Conservation (phyloP, 306 rosid genomes). For the Lathyrus sativus region DNA sequence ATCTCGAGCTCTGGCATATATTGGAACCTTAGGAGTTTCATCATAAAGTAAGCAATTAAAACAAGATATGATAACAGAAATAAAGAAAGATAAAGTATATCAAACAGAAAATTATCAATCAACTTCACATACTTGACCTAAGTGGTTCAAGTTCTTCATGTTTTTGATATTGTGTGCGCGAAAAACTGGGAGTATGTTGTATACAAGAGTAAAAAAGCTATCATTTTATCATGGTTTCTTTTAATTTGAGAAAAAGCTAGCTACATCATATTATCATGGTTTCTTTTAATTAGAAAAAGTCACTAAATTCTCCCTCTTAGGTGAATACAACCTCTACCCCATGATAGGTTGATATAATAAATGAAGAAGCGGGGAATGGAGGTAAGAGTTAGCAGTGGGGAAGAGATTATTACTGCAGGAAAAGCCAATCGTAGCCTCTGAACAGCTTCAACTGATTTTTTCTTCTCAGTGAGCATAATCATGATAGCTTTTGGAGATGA, state of each 20-base stretch:
- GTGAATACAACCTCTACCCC: conserved; percentile 9
- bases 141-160: conserved; percentile 16
- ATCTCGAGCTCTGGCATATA: conserved; percentile 90
- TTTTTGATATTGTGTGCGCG: background rate
- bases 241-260: conserved; percentile 26
- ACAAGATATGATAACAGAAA: conserved; percentile 18
- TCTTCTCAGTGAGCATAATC: conserved; percentile 81
- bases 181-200: conserved; percentile 13
- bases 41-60: conserved; percentile 36
- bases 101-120: background rate
- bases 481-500: conserved; percentile 91
- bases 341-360: conserved; percentile 19
- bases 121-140: conserved; percentile 15
- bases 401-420: conserved; percentile 68
- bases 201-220: conserved; percentile 30
- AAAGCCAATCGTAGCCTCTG: conserved; percentile 78
- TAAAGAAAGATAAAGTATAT: background rate
- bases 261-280: conserved; percentile 10
- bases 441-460: conserved; percentile 71
- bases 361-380: conserved; percentile 6
- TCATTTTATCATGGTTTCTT: conserved; percentile 13
- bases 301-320: conserved; percentile 23
- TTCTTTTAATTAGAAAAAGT: conserved; percentile 24
- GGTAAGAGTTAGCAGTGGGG: conserved; percentile 15
- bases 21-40: conserved; percentile 72